Evolutionary conservation across 176 grass and related monocot genomes (phyloP), one percentile per base, ranked within the genome.

Genomic region (Oropetium thomaeum): DNA sequence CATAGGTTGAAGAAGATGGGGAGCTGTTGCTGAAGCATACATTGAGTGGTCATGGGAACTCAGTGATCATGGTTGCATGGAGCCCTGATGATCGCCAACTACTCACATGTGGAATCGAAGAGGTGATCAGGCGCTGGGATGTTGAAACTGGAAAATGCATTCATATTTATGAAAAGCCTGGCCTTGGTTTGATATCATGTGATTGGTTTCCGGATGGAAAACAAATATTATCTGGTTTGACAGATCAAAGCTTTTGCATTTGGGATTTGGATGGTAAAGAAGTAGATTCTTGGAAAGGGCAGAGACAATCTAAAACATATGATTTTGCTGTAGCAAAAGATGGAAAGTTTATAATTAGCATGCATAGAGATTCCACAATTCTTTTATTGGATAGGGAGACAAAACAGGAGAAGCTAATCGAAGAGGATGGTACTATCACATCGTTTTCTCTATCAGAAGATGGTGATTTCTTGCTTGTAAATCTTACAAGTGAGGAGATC

Each of bases 101-200:
- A 62, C 79, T 97, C 71, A 97, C 93, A 60, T 97, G 93, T 84
- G 93, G 90, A 74, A 43, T 84, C 83, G 93, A 97, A 83, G 93
- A 97, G 76, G 76, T 41, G 29, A 73, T 93, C 67, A 80, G 85
- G 4, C 88, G 83, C 29, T 97, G 93, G 93, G 88, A 93, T 82
- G 79, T 75, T 49, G 31, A 74, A 61, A 86, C 93, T 62, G 93
- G 93, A n/a, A 60, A 90, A 82, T 97, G 90, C 77, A 65, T 97
- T 47, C 83, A 81, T 42, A 69, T 87, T 72, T 93, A 97, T 64
- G 88, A 84, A 82, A 90, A 89, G 29, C 30, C 77, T 65, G 73
- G 62, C 48, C 11, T 81, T 65, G 85, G 90, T 62, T 73, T 90
- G 32, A 72, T 87, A 43, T 97, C 90, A 53, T 93, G 90, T 82